phyloP scores from a whole-genome alignment of 108 stramenopile genomes.

The Conticribra guillardii region DNA sequence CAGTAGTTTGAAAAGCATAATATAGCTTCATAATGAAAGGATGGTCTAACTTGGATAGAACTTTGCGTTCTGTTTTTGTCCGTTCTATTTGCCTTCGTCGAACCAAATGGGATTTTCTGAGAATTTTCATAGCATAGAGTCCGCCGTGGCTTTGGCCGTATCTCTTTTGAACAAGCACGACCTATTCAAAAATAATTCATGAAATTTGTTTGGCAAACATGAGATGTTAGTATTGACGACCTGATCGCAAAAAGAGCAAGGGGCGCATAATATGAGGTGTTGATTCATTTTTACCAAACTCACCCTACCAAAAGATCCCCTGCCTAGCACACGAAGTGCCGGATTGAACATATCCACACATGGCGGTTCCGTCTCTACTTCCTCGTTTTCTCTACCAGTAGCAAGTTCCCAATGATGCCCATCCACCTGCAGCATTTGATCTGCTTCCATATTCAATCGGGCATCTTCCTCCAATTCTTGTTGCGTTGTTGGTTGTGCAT shows the following conservation, averaged over 20 bases:
- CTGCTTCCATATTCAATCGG: constrained; percentile 12
- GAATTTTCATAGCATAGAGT: constrained; percentile 98
- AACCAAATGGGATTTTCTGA: constrained; percentile 93
- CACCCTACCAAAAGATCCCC: constrained; percentile 92
- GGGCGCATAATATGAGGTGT: too few species aligned
- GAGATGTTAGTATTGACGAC: too few species aligned
- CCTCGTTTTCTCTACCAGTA: neutral
- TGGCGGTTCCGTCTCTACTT: constrained; percentile 53
- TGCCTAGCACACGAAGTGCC: constrained; percentile 86
- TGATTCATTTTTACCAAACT: constrained; percentile 1
- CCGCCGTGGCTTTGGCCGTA: constrained; percentile 70
- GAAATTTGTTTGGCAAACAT: neutral
- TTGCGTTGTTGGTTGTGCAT: neutral
- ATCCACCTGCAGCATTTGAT: constrained; percentile 19
- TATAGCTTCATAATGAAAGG: constrained; percentile 92
- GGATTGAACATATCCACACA: constrained; percentile 86
- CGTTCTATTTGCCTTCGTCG: constrained; percentile 95
- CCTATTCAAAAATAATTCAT: constrained; percentile 44
- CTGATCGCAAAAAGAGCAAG: too few species aligned
- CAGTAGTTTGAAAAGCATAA: constrained; percentile 88
- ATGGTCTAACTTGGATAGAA: constrained; percentile 87
- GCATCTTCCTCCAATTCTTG: constrained; percentile 19
- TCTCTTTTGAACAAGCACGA: constrained; percentile 88
- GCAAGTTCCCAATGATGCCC: constrained; percentile 23
- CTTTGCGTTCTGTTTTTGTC: constrained; percentile 95